Percentiles rank a stretch among this genome's conserved stretches.
phyloP scores from a whole-genome alignment of 305 asterid species.

The Fraxinus sp. region DNA sequence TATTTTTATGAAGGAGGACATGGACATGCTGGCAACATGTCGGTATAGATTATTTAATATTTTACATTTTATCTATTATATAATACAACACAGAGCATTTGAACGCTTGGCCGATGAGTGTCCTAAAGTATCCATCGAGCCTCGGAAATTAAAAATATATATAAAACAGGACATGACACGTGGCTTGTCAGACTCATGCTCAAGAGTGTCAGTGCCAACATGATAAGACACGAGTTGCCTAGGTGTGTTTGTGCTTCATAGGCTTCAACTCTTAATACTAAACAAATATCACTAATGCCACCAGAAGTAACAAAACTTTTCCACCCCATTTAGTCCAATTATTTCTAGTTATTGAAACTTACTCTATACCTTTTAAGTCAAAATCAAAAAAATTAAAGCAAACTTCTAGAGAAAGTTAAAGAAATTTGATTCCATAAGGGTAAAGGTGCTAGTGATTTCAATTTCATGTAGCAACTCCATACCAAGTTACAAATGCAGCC shows the following conservation, averaged over 20 bases:
- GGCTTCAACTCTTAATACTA: not conserved
- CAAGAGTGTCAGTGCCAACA: not conserved
- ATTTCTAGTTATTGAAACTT: not conserved
- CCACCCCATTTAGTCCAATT: not conserved
- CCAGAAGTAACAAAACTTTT: not conserved
- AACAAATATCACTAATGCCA: not conserved
- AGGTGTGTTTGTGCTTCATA: not conserved
- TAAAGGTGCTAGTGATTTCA: not conserved
- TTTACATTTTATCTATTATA: not conserved
- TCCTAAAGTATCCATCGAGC: not conserved
- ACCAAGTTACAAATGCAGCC: conserved; percentile 98
- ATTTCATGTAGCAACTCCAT: not conserved
- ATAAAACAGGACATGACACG: not conserved
- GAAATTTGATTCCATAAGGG: not conserved
- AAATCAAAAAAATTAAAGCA: not conserved
- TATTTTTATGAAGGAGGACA: not conserved
- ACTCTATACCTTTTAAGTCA: not conserved
- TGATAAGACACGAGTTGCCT: not conserved
- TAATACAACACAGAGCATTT: not conserved
- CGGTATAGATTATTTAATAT: not conserved
- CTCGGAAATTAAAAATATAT: too few relatives aligned
- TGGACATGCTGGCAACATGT: not conserved
- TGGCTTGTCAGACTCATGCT: not conserved
- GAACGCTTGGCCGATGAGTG: not conserved
- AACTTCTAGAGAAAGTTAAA: not conserved